A percentile compares a stretch with the other conserved stretches of the same genome.
phyloP scores from a whole-genome alignment of 352 stramenopile genomes.

The Phytophthora tubulina region DNA sequence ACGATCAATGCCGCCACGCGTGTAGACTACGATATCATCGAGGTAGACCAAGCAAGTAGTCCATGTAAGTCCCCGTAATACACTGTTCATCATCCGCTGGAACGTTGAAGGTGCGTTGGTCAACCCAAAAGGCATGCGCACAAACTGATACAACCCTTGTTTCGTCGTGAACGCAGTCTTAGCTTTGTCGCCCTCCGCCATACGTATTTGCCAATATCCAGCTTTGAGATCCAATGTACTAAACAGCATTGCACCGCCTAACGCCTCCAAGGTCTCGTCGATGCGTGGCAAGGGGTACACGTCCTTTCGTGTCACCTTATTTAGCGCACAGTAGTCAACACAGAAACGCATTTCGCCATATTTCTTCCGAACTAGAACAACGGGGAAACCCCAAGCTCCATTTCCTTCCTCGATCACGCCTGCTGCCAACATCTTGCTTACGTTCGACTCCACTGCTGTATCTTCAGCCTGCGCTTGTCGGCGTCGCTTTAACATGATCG shows the following conservation, averaged over 20 bases:
- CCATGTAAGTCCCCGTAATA: slow-evolving; percentile 32
- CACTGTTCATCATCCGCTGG: slow-evolving; percentile 38
- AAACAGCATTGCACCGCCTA: neutral
- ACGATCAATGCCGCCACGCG: slow-evolving; percentile 9
- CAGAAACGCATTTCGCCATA: no score
- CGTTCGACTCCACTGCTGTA: neutral
- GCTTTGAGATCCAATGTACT: no score
- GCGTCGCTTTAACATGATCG: slow-evolving; percentile 1
- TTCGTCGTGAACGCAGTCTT: slow-evolving; percentile 30
- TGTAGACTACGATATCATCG: no score
- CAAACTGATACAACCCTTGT: slow-evolving; percentile 20
- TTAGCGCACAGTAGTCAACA: no score
- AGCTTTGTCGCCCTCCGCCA: slow-evolving; percentile 6
- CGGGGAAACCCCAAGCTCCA: slow-evolving; percentile 1
- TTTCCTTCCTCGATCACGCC: neutral
- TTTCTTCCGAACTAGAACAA: no score
- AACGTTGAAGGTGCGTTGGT: slow-evolving; percentile 36
- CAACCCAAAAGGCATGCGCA: no score
- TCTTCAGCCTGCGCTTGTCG: neutral
- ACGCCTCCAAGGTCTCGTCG: no score
- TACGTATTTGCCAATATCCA: no score
- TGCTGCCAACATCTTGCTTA: neutral
- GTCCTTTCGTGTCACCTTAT: no score
- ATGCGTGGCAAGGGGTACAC: no score
- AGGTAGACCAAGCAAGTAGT: slow-evolving; percentile 36